Conservation (phyloP, 306 rosid genomes). For the Cicer bijugum region DNA sequence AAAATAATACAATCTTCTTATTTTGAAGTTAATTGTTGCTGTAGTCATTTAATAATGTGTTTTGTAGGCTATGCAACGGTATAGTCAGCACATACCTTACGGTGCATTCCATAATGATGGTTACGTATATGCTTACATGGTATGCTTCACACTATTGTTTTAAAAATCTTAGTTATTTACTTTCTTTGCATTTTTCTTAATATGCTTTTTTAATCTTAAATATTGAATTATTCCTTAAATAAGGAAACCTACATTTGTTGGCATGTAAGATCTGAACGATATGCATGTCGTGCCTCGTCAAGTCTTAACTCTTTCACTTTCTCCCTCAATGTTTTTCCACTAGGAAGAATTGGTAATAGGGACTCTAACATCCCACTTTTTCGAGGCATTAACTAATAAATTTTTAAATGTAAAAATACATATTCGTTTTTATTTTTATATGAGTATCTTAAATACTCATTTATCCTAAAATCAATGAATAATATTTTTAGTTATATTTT, state of each 20-base stretch:
- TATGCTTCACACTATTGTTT: conserved; percentile 40
- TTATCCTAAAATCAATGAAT: no score
- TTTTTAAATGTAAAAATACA: no score
- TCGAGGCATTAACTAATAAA: no score
- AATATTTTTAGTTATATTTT: no score
- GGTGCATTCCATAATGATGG: conserved; percentile 89
- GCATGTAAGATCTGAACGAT: conserved; percentile 4
- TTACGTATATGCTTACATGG: conserved; percentile 79
- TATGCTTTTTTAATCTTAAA: conserved; percentile 20
- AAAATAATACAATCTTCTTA: conserved; percentile 30
- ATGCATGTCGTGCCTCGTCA: conserved; percentile 12
- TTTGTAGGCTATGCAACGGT: conserved; percentile 85
- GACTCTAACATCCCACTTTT: no score
- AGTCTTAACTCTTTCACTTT: neutral
- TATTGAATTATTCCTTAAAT: neutral
- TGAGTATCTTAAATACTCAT: no score
- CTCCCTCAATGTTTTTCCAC: neutral
- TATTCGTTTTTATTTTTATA: no score
- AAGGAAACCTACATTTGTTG: conserved; percentile 8
- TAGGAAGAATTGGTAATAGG: neutral
- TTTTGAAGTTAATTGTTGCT: no score
- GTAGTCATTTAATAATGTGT: conserved; percentile 13
- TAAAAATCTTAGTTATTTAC: conserved; percentile 24
- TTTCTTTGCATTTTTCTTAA: conserved; percentile 1
- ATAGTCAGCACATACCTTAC: conserved; percentile 89